These are phyloP conservation scores for Aspergillus fumigatus DNA, from an alignment of 2,329 filamentous ascomycete species.

Conservation along the genomic window DNA sequence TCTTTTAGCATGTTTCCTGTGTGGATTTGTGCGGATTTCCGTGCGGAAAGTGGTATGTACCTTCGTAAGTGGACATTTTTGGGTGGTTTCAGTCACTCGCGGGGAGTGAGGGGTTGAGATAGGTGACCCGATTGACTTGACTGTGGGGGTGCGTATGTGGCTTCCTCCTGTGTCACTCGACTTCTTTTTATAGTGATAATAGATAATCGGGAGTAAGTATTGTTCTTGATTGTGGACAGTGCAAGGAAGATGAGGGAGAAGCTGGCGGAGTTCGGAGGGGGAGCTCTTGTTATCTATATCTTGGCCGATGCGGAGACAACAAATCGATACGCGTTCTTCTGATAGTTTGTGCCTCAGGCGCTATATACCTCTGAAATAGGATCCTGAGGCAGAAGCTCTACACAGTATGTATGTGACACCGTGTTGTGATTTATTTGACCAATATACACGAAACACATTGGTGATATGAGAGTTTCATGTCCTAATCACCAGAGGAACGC, in stretches of 20 bases:
- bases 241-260: neutral
- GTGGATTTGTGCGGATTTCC: neutral
- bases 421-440: too few relatives aligned
- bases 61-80: constrained; percentile 41
- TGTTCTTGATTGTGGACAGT: neutral
- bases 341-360: neutral
- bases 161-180: neutral
- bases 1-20: constrained; percentile 3
- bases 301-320: constrained; percentile 9
- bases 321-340: constrained; percentile 10
- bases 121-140: constrained; percentile 2
- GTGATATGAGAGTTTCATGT: neutral
- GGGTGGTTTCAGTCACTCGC: constrained; percentile 6
- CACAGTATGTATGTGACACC: neutral
- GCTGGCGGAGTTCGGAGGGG: neutral
- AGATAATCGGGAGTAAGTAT: too few relatives aligned
- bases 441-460: too few relatives aligned
- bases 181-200: too few relatives aligned
- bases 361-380: neutral
- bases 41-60: constrained; percentile 14
- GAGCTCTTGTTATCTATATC: neutral
- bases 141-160: constrained; percentile 3
- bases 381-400: neutral
- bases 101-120: constrained; percentile 6
- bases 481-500: too few relatives aligned